Base-by-base conservation (phyloP, 345 rosid species). In the Brassica rapa region DNA sequence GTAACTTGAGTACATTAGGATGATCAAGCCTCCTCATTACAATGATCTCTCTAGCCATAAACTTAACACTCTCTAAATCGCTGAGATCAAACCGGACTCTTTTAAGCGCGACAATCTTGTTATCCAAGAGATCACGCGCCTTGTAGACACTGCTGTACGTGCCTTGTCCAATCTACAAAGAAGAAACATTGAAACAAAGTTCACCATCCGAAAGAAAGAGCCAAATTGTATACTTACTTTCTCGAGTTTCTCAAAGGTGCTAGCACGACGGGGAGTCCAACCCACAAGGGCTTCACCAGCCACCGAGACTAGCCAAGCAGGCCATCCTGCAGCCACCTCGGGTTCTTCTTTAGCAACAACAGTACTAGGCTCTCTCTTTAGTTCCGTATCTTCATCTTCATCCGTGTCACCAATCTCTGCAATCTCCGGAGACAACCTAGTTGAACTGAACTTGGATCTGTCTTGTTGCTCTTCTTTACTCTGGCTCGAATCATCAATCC, bases 131-230 rank as follows among this genome's bases (percentile, higher is more conserved):
- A 85, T 95, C 99, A n/a, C 93, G 89, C n/a, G 98, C 97, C 83
- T 77, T 90, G 86, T 91, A 95, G 37, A 95, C 99, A 71, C 85
- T 91, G 71, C 98, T 95, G 66, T 92, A 92, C 16, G 98, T 95
- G 82, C 97, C 99, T 86, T 95, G 97, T 4, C 99, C 99, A 87
- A 95, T 95, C 99, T 93, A 86, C 87, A 23, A 9, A 46, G 32
- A 69, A 37, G 41, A 51, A 51, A 1, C 68, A 55, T 27, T 43
- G 12, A 43, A 43, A 43, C 53, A 43, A 0, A 59, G 21, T 10
- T 53, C 8, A 14, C 62, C 7, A 68, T 56, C 11, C 6, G 16
- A 41, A 41, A 65, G 53, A 15, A 66, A 21, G 32, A 3, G 27
- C 35, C 66, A 12, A 1, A 7, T 27, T 49, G 56, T 51, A 12